These are phyloP conservation scores for Aureobasidium vineae DNA, from an alignment of 2,329 filamentous ascomycete genomes.

Conservation along the genomic window DNA sequence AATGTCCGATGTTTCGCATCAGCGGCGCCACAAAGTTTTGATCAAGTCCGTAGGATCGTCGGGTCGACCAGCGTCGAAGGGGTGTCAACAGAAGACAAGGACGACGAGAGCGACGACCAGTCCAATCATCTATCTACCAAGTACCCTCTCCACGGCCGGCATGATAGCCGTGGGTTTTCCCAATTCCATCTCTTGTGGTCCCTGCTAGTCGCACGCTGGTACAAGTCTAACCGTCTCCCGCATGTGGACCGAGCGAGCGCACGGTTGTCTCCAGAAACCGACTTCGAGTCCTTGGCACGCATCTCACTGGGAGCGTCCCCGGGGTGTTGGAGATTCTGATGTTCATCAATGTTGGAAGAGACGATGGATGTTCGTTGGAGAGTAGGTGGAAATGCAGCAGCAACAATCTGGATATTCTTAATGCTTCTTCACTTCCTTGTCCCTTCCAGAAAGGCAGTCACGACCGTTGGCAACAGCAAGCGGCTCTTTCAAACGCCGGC, in stretches of 20 bases:
- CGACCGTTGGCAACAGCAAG: not conserved
- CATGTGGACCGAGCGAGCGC: slow-evolving; percentile 7
- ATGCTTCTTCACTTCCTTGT: not conserved
- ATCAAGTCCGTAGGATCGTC: slow-evolving; percentile 2
- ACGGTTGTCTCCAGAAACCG: not conserved
- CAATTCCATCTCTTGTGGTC: slow-evolving; percentile 1
- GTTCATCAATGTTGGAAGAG: not conserved
- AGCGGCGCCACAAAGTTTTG: slow-evolving; percentile 6
- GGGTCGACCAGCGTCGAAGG: not conserved
- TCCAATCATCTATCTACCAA: not conserved
- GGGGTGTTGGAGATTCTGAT: not conserved
- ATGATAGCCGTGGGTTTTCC: slow-evolving; percentile 5
- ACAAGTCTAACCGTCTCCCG: slow-evolving; percentile 22
- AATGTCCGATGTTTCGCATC: slow-evolving; percentile 2
- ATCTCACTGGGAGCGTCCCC: not conserved
- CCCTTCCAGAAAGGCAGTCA: not conserved
- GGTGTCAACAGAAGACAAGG: not conserved
- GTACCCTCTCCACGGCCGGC: not conserved
- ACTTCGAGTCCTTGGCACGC: not conserved
- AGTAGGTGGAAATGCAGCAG: not conserved
- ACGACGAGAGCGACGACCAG: not conserved
- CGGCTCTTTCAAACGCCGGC: not conserved
- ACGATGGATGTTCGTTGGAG: no score
- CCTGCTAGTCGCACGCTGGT: slow-evolving; percentile 11
- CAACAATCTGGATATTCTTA: not conserved